Conservation (phyloP, 140 eudicot genomes). For the Senecio squalidus region DNA sequence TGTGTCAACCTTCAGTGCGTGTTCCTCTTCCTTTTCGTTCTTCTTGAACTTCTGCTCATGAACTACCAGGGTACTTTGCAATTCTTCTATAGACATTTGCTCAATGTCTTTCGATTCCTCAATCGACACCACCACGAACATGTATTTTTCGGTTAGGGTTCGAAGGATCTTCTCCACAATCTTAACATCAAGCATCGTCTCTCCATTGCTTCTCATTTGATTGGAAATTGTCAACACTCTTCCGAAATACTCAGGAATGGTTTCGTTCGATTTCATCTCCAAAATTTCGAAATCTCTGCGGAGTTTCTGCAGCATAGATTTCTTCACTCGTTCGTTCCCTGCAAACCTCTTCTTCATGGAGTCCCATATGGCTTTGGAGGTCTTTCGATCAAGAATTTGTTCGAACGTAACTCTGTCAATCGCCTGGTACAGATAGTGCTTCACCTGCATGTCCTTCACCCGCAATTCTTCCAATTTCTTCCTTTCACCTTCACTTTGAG, state of each 20-base stretch:
- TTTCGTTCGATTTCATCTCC: background rate
- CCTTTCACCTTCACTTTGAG: conserved; percentile 2
- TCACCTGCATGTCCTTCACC: background rate
- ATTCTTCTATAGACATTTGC: background rate
- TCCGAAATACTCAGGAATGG: background rate
- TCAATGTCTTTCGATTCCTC: background rate
- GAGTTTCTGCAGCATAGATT: background rate
- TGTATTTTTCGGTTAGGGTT: background rate
- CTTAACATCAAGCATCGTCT: background rate
- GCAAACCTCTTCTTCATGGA: background rate
- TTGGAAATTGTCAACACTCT: background rate
- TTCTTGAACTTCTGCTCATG: no score
- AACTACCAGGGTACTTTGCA: background rate
- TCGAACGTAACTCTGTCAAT: background rate
- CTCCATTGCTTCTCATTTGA: conserved; percentile 3
- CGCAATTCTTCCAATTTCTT: no score
- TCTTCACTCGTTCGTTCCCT: background rate
- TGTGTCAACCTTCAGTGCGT: background rate
- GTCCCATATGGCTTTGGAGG: background rate
- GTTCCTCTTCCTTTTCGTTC: background rate
- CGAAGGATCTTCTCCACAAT: conserved; percentile 3
- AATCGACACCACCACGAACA: background rate
- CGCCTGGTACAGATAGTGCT: conserved; percentile 1
- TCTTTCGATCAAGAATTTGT: no score
- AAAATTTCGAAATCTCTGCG: background rate